phyloP scores from a whole-genome alignment of 345 rosid genomes.

The thale cress (Arabidopsis thaliana) region TAIR10.1 NC_003070.9:3796001-3796500 shows the following conservation, averaged over 20 bases:
- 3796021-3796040: constrained; percentile 46
- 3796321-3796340: constrained; percentile 73
- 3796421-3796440: constrained; percentile 43
- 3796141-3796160: background rate
- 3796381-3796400: constrained; percentile 66
- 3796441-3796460: background rate
- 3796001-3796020: constrained; percentile 47
- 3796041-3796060: constrained; percentile 52
- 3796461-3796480: background rate
- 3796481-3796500: constrained; percentile 9
- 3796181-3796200: background rate
- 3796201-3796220: constrained; percentile 48
- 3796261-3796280: constrained; percentile 67
- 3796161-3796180: background rate
- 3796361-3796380: constrained; percentile 60
- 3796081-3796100: constrained; percentile 46
- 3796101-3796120: constrained; percentile 63
- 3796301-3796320: constrained; percentile 60
- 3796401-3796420: constrained; percentile 52
- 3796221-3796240: constrained; percentile 49
- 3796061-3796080: constrained; percentile 51
- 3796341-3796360: constrained; percentile 62
- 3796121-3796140: constrained; percentile 50
- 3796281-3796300: constrained; percentile 64
- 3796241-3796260: constrained; percentile 67